A percentile compares a stretch with the other conserved stretches of the same genome.
Conservation (phyloP, 2,329 filamentous ascomycete genomes). For the Trichocomaceae sp. region DNA sequence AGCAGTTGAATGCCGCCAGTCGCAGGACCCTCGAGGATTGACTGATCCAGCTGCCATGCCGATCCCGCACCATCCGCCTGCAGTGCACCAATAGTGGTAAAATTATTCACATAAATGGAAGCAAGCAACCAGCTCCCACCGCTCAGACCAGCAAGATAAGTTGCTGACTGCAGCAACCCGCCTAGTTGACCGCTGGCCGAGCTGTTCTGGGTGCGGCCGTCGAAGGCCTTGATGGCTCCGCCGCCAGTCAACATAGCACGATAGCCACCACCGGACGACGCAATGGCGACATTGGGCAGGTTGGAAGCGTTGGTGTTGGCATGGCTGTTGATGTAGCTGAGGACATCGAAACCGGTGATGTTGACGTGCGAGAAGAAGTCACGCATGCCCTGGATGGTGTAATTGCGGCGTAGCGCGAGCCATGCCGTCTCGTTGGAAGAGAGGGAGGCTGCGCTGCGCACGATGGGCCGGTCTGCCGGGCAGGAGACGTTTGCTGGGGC, state of each 20-base stretch:
- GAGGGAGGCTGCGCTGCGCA: constrained; percentile 58
- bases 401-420: constrained; percentile 63
- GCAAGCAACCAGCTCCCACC: constrained; percentile 83
- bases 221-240: constrained; percentile 73
- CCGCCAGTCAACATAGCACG: constrained; percentile 76
- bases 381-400: constrained; percentile 68
- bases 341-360: constrained; percentile 67
- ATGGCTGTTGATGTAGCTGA: constrained; percentile 58
- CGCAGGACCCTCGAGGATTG: constrained; percentile 54
- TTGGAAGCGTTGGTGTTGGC: constrained; percentile 46
- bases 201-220: constrained; percentile 60
- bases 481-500: constrained; percentile 63
- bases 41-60: constrained; percentile 57
- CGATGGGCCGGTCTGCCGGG: constrained; percentile 59
- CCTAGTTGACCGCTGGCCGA: constrained; percentile 63
- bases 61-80: constrained; percentile 38
- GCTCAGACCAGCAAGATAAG: constrained; percentile 73
- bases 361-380: constrained; percentile 63
- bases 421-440: constrained; percentile 67
- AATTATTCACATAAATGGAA: constrained; percentile 73
- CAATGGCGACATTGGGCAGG: constrained; percentile 65
- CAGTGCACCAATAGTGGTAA: constrained; percentile 58
- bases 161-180: constrained; percentile 71
- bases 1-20: constrained; percentile 37
- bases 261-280: constrained; percentile 77